Conservation (phyloP, 345 rosid species). For the Hibiscus tridactylites region DNA sequence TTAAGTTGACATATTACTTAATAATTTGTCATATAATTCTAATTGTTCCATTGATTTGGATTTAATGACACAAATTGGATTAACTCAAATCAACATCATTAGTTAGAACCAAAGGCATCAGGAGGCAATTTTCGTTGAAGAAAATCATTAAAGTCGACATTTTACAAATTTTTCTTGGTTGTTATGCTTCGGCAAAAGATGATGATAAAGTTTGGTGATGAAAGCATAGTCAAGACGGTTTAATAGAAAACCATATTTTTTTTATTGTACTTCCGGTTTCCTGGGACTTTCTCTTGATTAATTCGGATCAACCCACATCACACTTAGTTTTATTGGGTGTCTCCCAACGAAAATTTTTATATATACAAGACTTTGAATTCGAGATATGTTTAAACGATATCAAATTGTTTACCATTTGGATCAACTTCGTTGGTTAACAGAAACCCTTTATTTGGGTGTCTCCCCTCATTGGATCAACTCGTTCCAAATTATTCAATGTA, state of each 20-base stretch:
- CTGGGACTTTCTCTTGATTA: no score
- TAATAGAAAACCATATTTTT: background rate
- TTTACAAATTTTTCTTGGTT: background rate
- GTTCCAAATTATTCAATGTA: background rate
- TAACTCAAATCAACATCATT: background rate
- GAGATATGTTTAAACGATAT: no score
- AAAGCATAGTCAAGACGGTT: conserved; percentile 1
- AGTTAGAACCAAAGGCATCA: background rate
- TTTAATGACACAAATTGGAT: background rate
- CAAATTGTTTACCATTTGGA: no score
- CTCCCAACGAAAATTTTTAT: no score
- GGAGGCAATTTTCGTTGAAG: background rate
- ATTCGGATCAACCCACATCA: no score
- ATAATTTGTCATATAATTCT: no score
- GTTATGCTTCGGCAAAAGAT: background rate
- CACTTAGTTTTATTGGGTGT: no score
- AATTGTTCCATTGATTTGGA: background rate
- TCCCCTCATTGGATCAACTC: background rate
- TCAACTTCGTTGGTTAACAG: no score
- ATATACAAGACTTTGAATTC: no score
- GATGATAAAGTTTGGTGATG: background rate
- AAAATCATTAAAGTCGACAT: background rate
- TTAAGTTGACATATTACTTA: no score
- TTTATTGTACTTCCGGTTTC: background rate
- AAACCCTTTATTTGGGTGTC: background rate